Percentiles rank a stretch among this genome's conserved stretches.
Conservation (phyloP, 2,329 filamentous ascomycete genomes). For the Dactylellina drechsleri region DNA sequence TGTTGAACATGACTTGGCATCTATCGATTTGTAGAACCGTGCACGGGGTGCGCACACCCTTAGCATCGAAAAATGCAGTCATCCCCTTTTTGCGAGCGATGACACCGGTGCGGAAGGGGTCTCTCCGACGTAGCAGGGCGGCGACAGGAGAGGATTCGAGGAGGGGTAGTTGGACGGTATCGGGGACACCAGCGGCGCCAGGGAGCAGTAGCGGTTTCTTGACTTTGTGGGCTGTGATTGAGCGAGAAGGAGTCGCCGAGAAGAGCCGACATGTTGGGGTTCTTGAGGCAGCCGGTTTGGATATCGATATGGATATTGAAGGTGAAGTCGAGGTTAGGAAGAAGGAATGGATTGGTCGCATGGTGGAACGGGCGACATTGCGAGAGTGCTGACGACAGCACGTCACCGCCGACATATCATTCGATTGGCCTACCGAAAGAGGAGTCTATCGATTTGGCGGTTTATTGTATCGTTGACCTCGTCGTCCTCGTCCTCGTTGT, state of each 20-base stretch:
- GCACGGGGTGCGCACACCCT: slow-evolving; percentile 81
- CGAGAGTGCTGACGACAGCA: slow-evolving; percentile 42
- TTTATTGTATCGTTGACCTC: background rate
- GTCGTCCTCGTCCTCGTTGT: too few relatives aligned
- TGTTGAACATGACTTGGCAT: slow-evolving; percentile 87
- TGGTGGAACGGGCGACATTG: slow-evolving; percentile 28
- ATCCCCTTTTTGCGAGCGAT: slow-evolving; percentile 94
- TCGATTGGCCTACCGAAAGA: slow-evolving; percentile 6
- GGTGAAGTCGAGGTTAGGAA: slow-evolving; percentile 55
- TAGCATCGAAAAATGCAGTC: slow-evolving; percentile 85
- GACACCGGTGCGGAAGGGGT: slow-evolving; percentile 78
- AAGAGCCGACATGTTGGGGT: slow-evolving; percentile 58
- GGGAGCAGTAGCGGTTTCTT: slow-evolving; percentile 65
- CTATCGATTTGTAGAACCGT: slow-evolving; percentile 94
- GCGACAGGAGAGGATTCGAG: slow-evolving; percentile 69
- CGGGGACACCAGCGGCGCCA: slow-evolving; percentile 68
- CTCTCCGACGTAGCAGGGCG: slow-evolving; percentile 69
- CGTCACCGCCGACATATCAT: slow-evolving; percentile 53
- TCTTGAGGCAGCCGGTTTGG: slow-evolving; percentile 46
- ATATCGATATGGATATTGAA: slow-evolving; percentile 16
- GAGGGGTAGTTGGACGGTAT: slow-evolving; percentile 63
- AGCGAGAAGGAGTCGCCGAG: slow-evolving; percentile 57
- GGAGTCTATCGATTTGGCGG: background rate
- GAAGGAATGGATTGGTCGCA: slow-evolving; percentile 44
- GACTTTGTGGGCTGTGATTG: slow-evolving; percentile 46